Percentiles rank a stretch among this genome's conserved stretches.
phyloP scores from a whole-genome alignment of 2,329 filamentous ascomycete species.

The Fusarium pseudoanthophilum region DNA sequence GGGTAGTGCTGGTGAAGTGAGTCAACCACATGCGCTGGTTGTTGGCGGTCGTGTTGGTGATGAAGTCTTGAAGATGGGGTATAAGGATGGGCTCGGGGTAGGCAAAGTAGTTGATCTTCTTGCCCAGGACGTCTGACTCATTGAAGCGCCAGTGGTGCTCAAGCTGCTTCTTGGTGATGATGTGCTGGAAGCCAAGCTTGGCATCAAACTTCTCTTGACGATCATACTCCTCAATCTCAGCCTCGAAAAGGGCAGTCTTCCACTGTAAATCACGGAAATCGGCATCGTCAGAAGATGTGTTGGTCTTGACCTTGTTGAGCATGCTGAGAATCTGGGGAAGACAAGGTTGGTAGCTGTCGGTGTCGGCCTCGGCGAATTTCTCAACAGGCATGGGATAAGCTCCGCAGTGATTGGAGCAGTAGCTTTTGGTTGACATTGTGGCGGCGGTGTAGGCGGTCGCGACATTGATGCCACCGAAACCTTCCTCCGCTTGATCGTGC shows the following conservation, averaged over 20 bases:
- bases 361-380: constrained; percentile 55
- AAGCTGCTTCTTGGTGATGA: constrained; percentile 47
- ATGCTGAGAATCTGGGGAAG: constrained; percentile 53
- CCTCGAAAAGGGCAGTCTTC: constrained; percentile 50
- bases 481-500: constrained; percentile 32
- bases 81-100: constrained; percentile 48
- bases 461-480: constrained; percentile 54
- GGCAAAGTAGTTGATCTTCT: constrained; percentile 50
- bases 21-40: constrained; percentile 51
- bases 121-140: constrained; percentile 34
- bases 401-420: constrained; percentile 57
- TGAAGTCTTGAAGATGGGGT: constrained; percentile 48
- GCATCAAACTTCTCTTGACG: constrained; percentile 49
- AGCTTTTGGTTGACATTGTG: constrained; percentile 58
- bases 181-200: constrained; percentile 47
- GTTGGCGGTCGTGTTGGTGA: constrained; percentile 47
- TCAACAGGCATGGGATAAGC: constrained; percentile 55
- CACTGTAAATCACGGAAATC: constrained; percentile 47
- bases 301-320: constrained; percentile 46
- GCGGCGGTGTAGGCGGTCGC: constrained; percentile 54
- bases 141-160: constrained; percentile 40
- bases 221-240: constrained; percentile 50
- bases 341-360: constrained; percentile 58
- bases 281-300: constrained; percentile 17
- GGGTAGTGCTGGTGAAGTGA: constrained; percentile 52